Percentiles rank a stretch among this genome's conserved stretches.
These are phyloP conservation scores for Coemansia sp. DNA, from an alignment of 192 early-diverging fungal species.

Conservation along the genomic window DNA sequence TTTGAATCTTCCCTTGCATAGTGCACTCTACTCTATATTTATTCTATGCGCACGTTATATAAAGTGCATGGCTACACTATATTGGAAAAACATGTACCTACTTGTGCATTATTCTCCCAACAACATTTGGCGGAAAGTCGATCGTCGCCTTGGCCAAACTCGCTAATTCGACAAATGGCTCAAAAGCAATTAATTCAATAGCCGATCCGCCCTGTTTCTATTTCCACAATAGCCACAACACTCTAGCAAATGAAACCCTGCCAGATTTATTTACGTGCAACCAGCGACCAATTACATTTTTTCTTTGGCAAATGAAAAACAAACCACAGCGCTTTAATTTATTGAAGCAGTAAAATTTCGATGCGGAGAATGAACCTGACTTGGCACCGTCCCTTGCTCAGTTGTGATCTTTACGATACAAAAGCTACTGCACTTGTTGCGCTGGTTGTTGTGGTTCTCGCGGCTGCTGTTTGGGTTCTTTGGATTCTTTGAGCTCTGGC, in stretches of 20 bases:
- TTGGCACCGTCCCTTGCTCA: not conserved
- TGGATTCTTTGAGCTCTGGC: constrained; percentile 35
- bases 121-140: not conserved
- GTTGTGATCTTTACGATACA: no score
- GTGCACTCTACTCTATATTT: constrained; percentile 16
- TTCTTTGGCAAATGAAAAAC: not conserved
- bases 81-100: not conserved
- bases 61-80: not conserved
- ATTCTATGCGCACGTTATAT: not conserved
- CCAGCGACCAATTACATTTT: not conserved
- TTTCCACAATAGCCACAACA: no score
- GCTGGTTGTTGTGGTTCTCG: constrained; percentile 4
- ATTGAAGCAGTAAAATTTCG: not conserved
- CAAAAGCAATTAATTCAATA: not conserved
- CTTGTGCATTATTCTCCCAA: not conserved
- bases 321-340: not conserved
- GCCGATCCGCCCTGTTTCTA: not conserved
- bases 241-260: not conserved
- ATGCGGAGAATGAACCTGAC: not conserved
- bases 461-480: constrained; percentile 8
- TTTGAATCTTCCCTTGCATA: constrained; percentile 16
- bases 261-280: not conserved
- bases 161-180: not conserved
- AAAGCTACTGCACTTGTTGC: not conserved
- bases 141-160: not conserved